A percentile compares a stretch with the other conserved stretches of the same genome.
Evolutionary conservation across 1,139 yeast species (phyloP).

Genomic region (Suhomyces bolitotheri): DNA sequence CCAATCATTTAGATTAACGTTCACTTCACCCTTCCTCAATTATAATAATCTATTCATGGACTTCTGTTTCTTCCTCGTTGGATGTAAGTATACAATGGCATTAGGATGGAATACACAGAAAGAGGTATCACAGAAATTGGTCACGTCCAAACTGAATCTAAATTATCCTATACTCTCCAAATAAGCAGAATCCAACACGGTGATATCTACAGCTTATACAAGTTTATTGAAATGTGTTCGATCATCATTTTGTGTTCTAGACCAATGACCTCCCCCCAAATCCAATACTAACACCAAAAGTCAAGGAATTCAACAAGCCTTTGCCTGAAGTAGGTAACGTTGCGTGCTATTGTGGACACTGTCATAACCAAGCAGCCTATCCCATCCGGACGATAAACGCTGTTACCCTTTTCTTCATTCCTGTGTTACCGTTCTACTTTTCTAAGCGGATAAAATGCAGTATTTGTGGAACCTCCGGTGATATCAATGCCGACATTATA

Average conservation of each 20-base stretch:
- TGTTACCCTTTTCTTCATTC: constrained; percentile 48
- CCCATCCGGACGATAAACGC: constrained; percentile 44
- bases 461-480: constrained; percentile 48
- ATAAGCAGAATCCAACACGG: no score
- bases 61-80: constrained; percentile 14
- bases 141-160: no score
- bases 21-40: no score
- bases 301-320: constrained; percentile 21
- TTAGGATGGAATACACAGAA: no score
- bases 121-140: no score
- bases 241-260: no score
- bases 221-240: no score
- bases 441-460: constrained; percentile 41
- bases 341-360: constrained; percentile 25
- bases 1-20: no score
- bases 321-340: constrained; percentile 18
- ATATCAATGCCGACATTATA: constrained; percentile 31
- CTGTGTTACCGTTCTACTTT: constrained; percentile 45
- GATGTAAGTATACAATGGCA: constrained; percentile 14
- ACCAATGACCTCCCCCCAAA: no score
- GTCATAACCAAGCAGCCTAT: constrained; percentile 49
- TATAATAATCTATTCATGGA: no score
- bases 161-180: no score
- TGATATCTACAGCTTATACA: no score
- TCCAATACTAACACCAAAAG: constrained; percentile 14